Percentiles rank a stretch among this genome's conserved stretches.
Evolutionary conservation across 2,329 filamentous ascomycete genomes (phyloP).

Genomic region (Xylaria hypoxylon): DNA sequence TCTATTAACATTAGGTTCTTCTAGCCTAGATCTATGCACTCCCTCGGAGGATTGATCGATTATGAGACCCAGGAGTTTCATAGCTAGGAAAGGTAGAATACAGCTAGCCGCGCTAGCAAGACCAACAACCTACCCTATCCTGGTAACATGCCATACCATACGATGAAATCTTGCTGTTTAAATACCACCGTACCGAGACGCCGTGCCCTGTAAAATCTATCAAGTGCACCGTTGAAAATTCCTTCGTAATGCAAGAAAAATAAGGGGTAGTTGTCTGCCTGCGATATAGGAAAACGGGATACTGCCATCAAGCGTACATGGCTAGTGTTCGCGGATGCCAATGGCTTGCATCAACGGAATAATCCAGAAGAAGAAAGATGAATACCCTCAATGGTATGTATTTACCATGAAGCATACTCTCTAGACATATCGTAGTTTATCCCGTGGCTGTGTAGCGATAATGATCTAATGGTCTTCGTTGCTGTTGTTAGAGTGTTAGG

Average conservation of each 20-base stretch:
- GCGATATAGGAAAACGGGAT: not conserved
- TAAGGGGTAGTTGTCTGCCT: not conserved
- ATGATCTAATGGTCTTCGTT: not conserved
- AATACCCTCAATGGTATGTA: not conserved
- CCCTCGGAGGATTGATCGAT: not conserved
- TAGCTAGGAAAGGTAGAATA: not conserved
- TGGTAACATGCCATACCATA: not conserved
- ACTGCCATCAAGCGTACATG: not conserved
- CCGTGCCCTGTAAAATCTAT: conserved; percentile 2
- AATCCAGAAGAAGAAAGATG: not conserved
- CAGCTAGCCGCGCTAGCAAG: not conserved
- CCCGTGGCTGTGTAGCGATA: not conserved
- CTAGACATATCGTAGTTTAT: not conserved
- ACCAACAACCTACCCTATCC: not conserved
- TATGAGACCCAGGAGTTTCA: too few species aligned
- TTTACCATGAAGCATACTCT: not conserved
- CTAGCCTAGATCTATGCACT: not conserved
- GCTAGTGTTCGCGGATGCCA: not conserved
- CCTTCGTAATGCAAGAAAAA: not conserved
- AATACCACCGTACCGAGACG: not conserved
- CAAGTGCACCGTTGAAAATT: not conserved
- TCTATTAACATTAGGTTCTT: conserved; percentile 2
- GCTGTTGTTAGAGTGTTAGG: not conserved
- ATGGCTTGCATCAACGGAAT: not conserved
- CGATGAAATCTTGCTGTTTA: not conserved